phyloP scores from a whole-genome alignment of 768 basidiomycete genomes.

The Lactarius akahatsu region DNA sequence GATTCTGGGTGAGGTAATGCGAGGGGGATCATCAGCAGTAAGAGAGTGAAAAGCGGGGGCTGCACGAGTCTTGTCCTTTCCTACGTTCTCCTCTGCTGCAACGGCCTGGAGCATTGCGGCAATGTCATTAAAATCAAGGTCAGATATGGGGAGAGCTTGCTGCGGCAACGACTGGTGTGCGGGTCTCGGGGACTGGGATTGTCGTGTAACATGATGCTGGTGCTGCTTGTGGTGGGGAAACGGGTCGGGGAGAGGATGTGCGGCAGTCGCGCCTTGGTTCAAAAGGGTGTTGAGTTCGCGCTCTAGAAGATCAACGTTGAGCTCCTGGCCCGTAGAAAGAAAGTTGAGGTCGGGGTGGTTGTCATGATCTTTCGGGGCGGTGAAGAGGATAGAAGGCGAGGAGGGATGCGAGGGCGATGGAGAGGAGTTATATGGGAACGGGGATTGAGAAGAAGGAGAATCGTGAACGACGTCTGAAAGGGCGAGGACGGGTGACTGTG shows the following conservation, averaged over 20 bases:
- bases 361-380: conserved; percentile 28
- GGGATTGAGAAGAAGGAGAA: conserved; percentile 54
- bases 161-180: conserved; percentile 17
- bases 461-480: conserved; percentile 86
- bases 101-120: conserved; percentile 79
- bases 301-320: conserved; percentile 49
- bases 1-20: conserved; percentile 20
- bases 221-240: conserved; percentile 15
- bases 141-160: conserved; percentile 31
- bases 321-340: conserved; percentile 40
- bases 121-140: conserved; percentile 59
- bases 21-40: conserved; percentile 50
- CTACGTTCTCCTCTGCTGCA: conserved; percentile 43
- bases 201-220: conserved; percentile 27
- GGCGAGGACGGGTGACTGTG: conserved; percentile 57
- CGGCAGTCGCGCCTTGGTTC: conserved; percentile 71
- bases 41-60: conserved; percentile 80
- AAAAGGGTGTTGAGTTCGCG: conserved; percentile 74
- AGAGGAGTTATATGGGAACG: conserved; percentile 39
- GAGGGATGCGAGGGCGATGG: conserved; percentile 31
- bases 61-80: conserved; percentile 56
- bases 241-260: conserved; percentile 53
- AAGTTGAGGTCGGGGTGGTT: conserved; percentile 36
- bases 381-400: conserved; percentile 29
- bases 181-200: conserved; percentile 16